Percentiles rank a stretch among this genome's conserved stretches.
phyloP scores from a whole-genome alignment of 106 monocot genomes.

The Dioscorea dumetorum region DNA sequence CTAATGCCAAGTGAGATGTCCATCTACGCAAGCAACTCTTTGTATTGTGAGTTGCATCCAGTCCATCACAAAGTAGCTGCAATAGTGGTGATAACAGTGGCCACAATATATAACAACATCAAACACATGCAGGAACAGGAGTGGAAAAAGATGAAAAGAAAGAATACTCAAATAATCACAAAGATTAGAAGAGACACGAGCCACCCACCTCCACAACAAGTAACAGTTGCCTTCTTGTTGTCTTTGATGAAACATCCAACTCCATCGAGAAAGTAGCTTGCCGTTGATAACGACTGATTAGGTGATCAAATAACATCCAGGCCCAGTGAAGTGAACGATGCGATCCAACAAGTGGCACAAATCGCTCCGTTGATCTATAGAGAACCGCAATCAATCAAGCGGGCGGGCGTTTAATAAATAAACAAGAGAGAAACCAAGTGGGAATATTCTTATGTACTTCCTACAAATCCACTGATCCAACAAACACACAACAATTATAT shows the following conservation, averaged over 20 bases:
- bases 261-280: slow-evolving; percentile 1
- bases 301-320: too few species aligned
- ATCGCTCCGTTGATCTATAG: too few species aligned
- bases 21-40: background rate
- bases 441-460: too few species aligned
- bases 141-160: background rate
- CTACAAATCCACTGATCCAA: too few species aligned
- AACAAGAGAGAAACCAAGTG: too few species aligned
- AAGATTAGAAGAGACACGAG: background rate
- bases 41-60: slow-evolving; percentile 13
- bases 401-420: too few species aligned
- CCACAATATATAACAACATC: background rate
- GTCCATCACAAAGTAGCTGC: background rate
- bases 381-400: too few species aligned
- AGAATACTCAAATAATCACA: background rate
- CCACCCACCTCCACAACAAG: slow-evolving; percentile 10
- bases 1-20: slow-evolving; percentile 11
- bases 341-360: too few species aligned
- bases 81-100: background rate
- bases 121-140: background rate
- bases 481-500: too few species aligned
- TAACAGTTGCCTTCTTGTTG: background rate
- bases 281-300: background rate
- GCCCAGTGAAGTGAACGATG: too few species aligned
- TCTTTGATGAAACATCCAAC: slow-evolving; percentile 6